These are phyloP conservation scores for Cutaneotrichosporon dermatis DNA, from an alignment of 1,284 basidiomycete species.

Conservation along the genomic window DNA sequence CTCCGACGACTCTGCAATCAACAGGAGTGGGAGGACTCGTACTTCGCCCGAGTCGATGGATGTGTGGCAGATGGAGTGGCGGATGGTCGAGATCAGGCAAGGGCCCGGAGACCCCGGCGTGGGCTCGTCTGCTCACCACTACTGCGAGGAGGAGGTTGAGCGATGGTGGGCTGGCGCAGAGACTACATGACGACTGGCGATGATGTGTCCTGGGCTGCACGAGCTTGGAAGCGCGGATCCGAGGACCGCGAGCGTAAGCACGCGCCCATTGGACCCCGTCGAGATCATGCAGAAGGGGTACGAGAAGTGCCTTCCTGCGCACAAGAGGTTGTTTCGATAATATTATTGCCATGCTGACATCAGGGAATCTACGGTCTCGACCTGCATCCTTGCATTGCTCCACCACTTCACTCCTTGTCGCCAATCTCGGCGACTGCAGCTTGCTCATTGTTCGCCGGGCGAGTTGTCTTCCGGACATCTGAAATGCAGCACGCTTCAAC, in stretches of 20 bases:
- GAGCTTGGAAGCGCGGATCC: constrained; percentile 18
- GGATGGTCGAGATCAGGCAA: constrained; percentile 42
- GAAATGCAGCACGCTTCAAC: constrained; percentile 96
- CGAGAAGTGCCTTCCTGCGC: constrained; percentile 53
- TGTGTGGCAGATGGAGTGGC: constrained; percentile 50
- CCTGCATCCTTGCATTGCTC: constrained; percentile 56
- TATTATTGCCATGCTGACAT: neutral
- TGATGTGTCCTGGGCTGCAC: constrained; percentile 19
- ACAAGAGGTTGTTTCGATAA: constrained; percentile 39
- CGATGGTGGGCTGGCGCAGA: constrained; percentile 42
- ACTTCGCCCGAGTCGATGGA: constrained; percentile 43
- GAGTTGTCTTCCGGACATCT: constrained; percentile 78
- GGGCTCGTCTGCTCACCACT: constrained; percentile 47
- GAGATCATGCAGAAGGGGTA: constrained; percentile 58
- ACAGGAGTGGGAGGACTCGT: constrained; percentile 48
- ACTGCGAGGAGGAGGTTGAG: constrained; percentile 40
- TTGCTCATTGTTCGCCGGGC: constrained; percentile 75
- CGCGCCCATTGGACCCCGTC: constrained; percentile 52
- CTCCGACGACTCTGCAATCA: constrained; percentile 25
- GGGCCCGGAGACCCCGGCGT: constrained; percentile 44
- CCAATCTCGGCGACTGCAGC: constrained; percentile 89
- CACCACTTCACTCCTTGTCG: constrained; percentile 74
- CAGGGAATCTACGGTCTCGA: constrained; percentile 56
- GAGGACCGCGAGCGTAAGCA: constrained; percentile 6
- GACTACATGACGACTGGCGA: constrained; percentile 26